Conservation (phyloP, 1,139 yeast species). For the Blastobotrys petasosporus region DNA sequence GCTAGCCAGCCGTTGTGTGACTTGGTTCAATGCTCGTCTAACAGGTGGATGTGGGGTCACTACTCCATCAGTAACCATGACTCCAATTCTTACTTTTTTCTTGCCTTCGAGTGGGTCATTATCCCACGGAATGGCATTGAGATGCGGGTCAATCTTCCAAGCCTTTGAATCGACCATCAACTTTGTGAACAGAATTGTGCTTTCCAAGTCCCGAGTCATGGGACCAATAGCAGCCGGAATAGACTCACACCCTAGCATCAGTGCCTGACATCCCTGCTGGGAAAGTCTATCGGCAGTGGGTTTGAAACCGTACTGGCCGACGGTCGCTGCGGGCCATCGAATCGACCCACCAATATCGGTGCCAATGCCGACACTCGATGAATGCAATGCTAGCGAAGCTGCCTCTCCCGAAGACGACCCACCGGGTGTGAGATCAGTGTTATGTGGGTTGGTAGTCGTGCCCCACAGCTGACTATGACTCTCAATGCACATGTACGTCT, state of each 20-base stretch:
- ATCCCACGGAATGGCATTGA: slow-evolving; percentile 46
- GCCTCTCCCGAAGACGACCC: slow-evolving; percentile 65
- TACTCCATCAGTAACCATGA: slow-evolving; percentile 16
- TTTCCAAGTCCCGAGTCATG: slow-evolving; percentile 14
- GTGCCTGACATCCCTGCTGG: slow-evolving; percentile 36
- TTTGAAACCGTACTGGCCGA: slow-evolving; percentile 50
- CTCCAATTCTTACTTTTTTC: slow-evolving; percentile 15
- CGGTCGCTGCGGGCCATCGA: slow-evolving; percentile 50
- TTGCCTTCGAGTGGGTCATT: slow-evolving; percentile 15
- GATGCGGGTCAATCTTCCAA: slow-evolving; percentile 51
- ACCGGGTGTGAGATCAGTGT: slow-evolving; percentile 43
- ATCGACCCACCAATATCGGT: slow-evolving; percentile 64
- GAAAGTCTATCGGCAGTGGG: slow-evolving; percentile 49
- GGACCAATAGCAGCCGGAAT: slow-evolving; percentile 21
- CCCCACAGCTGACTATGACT: slow-evolving; percentile 46
- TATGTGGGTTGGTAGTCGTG: slow-evolving; percentile 43
- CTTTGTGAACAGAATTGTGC: slow-evolving; percentile 41
- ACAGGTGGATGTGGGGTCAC: slow-evolving; percentile 48
- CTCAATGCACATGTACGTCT: slow-evolving; percentile 51
- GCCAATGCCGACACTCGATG: slow-evolving; percentile 49
- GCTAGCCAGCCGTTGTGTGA: slow-evolving; percentile 27
- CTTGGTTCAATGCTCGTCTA: slow-evolving; percentile 36
- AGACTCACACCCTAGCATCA: slow-evolving; percentile 45
- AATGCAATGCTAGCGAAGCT: slow-evolving; percentile 46
- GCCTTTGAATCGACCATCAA: slow-evolving; percentile 48